A percentile compares a stretch with the other conserved stretches of the same genome.
These are phyloP conservation scores for Polygonum maritimum DNA, from an alignment of 148 eudicot species.

Conservation along the genomic window DNA sequence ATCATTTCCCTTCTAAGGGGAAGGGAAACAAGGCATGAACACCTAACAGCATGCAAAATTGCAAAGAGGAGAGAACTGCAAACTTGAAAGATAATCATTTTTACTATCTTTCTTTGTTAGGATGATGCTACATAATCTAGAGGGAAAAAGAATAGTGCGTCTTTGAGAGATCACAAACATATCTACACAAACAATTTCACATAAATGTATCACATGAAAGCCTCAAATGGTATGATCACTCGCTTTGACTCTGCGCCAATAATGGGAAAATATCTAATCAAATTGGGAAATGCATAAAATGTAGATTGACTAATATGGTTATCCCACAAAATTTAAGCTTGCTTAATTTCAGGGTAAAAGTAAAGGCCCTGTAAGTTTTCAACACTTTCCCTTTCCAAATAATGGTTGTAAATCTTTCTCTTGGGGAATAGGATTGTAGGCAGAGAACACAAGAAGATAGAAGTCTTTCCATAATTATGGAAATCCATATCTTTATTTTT, in stretches of 20 bases:
- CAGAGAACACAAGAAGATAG: background rate
- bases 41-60: background rate
- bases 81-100: background rate
- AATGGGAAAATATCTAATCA: background rate
- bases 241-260: background rate
- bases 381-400: background rate
- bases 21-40: background rate
- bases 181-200: background rate
- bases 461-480: background rate
- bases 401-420: background rate
- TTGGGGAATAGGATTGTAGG: background rate
- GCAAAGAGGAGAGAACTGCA: background rate
- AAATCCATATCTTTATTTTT: background rate
- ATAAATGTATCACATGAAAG: background rate
- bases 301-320: background rate
- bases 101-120: too few species aligned
- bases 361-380: background rate
- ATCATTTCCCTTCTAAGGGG: background rate
- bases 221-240: background rate
- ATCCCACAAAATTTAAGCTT: background rate
- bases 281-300: background rate
- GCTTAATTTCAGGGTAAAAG: background rate
- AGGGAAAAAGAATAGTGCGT: background rate
- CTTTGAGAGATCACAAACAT: background rate
- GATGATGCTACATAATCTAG: background rate